Conservation (phyloP, 306 rosid species). For the Dalbergia cochinchinensis region DNA sequence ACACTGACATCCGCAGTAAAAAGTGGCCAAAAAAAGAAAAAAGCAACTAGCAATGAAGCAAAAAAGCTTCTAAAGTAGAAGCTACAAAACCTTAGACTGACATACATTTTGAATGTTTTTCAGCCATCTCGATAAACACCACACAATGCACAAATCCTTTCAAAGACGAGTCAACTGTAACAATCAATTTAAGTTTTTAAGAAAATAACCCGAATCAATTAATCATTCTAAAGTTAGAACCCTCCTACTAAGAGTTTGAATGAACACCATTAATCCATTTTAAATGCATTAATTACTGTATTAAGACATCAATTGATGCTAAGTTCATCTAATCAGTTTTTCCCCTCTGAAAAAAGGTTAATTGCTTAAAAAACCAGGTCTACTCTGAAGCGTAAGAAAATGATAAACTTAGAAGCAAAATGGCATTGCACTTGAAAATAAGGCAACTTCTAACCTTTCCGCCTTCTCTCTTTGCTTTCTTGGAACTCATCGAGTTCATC, state of each 20-base stretch:
- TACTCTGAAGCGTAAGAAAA: constrained; percentile 33
- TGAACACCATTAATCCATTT: neutral
- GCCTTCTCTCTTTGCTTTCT: constrained; percentile 61
- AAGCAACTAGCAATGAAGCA: constrained; percentile 22
- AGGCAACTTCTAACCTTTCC: constrained; percentile 61
- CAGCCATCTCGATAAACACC: constrained; percentile 12
- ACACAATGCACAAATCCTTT: constrained; percentile 8
- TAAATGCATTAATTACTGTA: constrained; percentile 2
- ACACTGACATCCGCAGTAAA: neutral
- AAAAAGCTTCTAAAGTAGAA: constrained; percentile 18
- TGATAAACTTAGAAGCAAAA: constrained; percentile 36
- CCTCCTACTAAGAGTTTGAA: constrained; percentile 23
- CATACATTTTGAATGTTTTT: constrained; percentile 11
- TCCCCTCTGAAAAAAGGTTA: neutral
- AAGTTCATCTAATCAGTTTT: constrained; percentile 3
- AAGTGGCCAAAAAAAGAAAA: neutral
- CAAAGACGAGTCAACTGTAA: constrained; percentile 26
- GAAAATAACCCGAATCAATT: constrained; percentile 1
- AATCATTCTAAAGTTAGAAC: neutral
- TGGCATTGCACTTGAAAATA: constrained; percentile 7
- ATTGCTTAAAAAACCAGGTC: constrained; percentile 12
- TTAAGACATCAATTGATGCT: neutral
- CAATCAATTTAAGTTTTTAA: neutral
- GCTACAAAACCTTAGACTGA: constrained; percentile 18
- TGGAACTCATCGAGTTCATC: constrained; percentile 66